phyloP scores from a whole-genome alignment of 148 eudicot genomes.

The Selenicereus undatus region DNA sequence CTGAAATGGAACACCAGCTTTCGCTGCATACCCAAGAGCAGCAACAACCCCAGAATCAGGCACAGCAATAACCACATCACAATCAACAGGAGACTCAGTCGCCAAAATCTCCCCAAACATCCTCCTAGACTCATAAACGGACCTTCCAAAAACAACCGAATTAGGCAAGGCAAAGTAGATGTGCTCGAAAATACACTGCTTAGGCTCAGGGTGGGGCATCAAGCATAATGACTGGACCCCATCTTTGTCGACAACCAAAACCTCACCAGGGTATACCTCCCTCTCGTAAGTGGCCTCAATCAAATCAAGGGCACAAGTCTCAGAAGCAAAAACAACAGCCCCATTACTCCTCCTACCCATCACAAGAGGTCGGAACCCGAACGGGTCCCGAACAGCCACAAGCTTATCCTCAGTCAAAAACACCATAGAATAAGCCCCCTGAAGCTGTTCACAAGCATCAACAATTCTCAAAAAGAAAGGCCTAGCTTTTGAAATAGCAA shows the following conservation, averaged over 20 bases:
- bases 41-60: constrained; percentile 95
- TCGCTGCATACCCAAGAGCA: constrained; percentile 74
- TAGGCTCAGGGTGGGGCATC: constrained; percentile 57
- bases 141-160: constrained; percentile 72
- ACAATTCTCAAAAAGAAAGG: constrained; percentile 43
- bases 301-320: constrained; percentile 81
- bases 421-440: constrained; percentile 84
- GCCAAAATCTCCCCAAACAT: constrained; percentile 58
- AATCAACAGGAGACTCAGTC: constrained; percentile 61
- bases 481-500: constrained; percentile 48
- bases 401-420: constrained; percentile 68
- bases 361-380: constrained; percentile 73
- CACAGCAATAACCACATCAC: constrained; percentile 92
- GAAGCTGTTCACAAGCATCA: constrained; percentile 47
- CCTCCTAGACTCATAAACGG: constrained; percentile 62
- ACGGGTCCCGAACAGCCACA: constrained; percentile 80
- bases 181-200: constrained; percentile 82
- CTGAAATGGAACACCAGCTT: constrained; percentile 70
- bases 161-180: constrained; percentile 76
- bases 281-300: constrained; percentile 75
- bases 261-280: constrained; percentile 77
- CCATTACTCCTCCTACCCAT: constrained; percentile 88
- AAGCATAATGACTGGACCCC: constrained; percentile 51
- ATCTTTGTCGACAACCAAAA: constrained; percentile 70
- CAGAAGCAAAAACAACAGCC: constrained; percentile 76